Base-by-base conservation (phyloP, 192 early-diverging fungal species). In the Linnemannia elongata region DNA sequence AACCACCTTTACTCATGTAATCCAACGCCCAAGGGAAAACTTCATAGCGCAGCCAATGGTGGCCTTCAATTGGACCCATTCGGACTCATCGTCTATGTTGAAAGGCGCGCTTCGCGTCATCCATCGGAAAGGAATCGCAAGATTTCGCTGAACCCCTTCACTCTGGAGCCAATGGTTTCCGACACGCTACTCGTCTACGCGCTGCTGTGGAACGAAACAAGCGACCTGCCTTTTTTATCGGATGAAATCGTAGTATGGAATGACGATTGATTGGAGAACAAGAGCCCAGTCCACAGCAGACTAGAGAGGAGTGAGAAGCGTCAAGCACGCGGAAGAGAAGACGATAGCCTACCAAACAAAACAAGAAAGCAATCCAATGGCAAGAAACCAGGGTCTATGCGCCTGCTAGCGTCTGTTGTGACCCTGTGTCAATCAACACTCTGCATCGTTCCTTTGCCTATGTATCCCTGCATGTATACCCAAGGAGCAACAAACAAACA, bases 241-340 rank as follows among this genome's bases (percentile, higher is more conserved):
- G 60, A 66, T 24, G 30, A 33, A 35, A 66, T 66, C 60, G 60
- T 66, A 66, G 60, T 12, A 33, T 15, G 27, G 10, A 66, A 66
- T 66, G n/a, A 13, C 60, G 27, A 66, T 33, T 66, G 30, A 35
- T 66, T 66, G 60, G 60, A 66, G 60, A 66, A 66, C 60, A 66
- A 66, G 60, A 66, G 60, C 60, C 60, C 60, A 66, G 12, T 27
- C 30, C 60, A 4, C 30, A 30, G 13, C n/a, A 66, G 27, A 57
- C 6, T 10, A 63, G 27, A 33, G 12, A 27, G 10, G 2, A 35
- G 3, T 12, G 24, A 13, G 4, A 27, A 33, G 10, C 12, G 24
- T 9, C 33, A 60, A 60, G 57, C 57, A 8, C 22, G n/a, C 38
- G 38, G 6, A 45, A 45, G 15, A 10, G 44, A 45, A 45, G 44